phyloP scores from a whole-genome alignment of 176 grass and related monocot genomes.

The Dactylis glomerata region DNA sequence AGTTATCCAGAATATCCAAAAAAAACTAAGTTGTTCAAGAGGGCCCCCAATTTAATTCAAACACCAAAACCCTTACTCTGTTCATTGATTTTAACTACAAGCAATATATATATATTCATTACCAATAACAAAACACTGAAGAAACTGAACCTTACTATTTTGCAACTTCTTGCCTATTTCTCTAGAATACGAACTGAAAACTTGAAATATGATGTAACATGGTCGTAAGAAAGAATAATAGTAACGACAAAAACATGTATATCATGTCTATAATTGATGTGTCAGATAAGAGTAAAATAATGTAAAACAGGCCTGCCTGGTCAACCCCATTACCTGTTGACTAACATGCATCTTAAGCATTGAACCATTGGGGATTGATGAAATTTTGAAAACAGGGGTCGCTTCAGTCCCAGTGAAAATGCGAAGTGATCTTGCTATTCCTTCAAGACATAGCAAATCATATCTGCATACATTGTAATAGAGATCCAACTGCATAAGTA shows the following conservation, averaged over 20 bases:
- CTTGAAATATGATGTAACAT: neutral
- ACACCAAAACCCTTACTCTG: neutral
- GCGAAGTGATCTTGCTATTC: conserved; percentile 73
- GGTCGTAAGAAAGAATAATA: neutral
- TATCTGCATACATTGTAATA: conserved; percentile 51
- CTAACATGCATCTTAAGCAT: conserved; percentile 81
- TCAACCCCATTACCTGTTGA: conserved; percentile 51
- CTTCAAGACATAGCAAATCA: conserved; percentile 93
- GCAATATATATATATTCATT: neutral
- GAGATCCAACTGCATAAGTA: conserved; percentile 17
- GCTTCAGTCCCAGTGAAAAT: conserved; percentile 69
- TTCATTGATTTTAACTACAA: neutral
- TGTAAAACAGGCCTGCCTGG: neutral
- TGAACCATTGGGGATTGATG: conserved; percentile 40
- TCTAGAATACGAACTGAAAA: neutral
- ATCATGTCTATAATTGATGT: neutral
- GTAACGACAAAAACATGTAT: neutral
- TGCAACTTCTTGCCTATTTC: neutral
- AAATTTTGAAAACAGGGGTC: conserved; percentile 58
- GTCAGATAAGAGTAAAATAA: neutral
- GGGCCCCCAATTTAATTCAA: neutral
- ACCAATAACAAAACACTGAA: neutral
- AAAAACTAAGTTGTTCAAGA: conserved; percentile 1
- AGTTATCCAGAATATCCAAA: neutral
- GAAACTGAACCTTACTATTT: neutral